Conservation (phyloP, 2,329 filamentous ascomycete species). For the Huntiella abstrusa region DNA sequence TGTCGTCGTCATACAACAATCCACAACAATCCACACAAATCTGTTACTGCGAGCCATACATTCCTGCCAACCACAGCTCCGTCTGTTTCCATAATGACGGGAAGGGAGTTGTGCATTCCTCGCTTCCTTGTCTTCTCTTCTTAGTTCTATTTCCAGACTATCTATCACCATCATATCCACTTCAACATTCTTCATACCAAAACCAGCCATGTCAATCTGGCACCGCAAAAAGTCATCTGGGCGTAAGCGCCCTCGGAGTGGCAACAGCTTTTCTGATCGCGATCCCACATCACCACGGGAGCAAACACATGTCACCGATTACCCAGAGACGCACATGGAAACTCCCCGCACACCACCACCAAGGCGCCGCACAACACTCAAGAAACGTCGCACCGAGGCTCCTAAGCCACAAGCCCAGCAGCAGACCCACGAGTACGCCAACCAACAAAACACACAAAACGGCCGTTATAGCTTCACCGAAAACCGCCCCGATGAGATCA, state of each 20-base stretch:
- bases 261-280: constrained; percentile 35
- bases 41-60: not conserved
- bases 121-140: not conserved
- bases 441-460: constrained; percentile 14
- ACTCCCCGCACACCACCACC: constrained; percentile 12
- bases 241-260: constrained; percentile 35
- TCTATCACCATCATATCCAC: not conserved
- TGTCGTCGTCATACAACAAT: not conserved
- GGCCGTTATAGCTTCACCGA: constrained; percentile 45
- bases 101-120: not conserved
- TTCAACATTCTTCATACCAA: not conserved
- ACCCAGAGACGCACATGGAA: constrained; percentile 15
- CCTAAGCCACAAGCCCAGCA: constrained; percentile 21
- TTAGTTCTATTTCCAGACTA: not conserved
- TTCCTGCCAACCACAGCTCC: not conserved
- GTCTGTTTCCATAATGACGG: not conserved
- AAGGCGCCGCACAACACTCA: constrained; percentile 14
- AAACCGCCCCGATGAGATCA: constrained; percentile 35
- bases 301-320: constrained; percentile 17
- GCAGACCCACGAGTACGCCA: not conserved
- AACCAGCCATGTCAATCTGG: constrained; percentile 12
- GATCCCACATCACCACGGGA: constrained; percentile 19
- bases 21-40: not conserved
- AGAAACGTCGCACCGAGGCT: constrained; percentile 27
- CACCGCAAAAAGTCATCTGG: constrained; percentile 20